Base-by-base conservation (phyloP, 2,329 filamentous ascomycete genomes). In the Botryotinia calthae region DNA sequence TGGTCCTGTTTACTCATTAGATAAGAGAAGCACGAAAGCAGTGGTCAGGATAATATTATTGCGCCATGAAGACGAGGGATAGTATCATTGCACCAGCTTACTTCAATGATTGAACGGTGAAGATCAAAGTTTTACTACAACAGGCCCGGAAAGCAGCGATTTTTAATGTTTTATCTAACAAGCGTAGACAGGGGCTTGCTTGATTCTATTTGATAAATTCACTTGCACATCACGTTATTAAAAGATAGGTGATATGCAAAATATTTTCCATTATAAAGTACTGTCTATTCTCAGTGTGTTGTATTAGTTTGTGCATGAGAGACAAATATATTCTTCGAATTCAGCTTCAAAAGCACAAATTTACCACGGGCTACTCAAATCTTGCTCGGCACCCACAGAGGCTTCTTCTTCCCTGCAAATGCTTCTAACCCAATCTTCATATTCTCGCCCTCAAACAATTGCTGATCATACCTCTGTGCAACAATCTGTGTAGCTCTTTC, bases 361-460 rank as follows among this genome's bases (percentile, higher is more conserved):
- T 10, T 2, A 31, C 4, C 25, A 28, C 14, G 6, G n/a, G 22
- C 25, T 22, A 65, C 40, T 76, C 70, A 90, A 75, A 90, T 78
- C 81, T 89, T 90, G 79, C 87, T 89, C 74, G 89, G 84, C 78
- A 84, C 87, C 91, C 92, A 95, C 42, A 84, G 82, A 4, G 92
- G 88, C 82, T 87, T 86, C 79, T 90, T 85, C 85, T 90, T 93
- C 85, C 92, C 90, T n/a, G 90, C 89, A 84, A 95, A 95, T 74
- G 92, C 93, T 81, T 82, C 83, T 37, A 95, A 83, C 0, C 93
- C 93, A 82, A 95, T 92, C 73, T 86, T 87, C 81, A 93, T 89
- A 82, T 95, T 95, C 76, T 91, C 89, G 0, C 89, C 91, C 4
- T 84, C 86, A 74, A 89, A 84, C 70, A 95, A 83, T 72, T 83